Conservation (phyloP, 352 stramenopile genomes). For the Phytophthora pistaciae region DNA sequence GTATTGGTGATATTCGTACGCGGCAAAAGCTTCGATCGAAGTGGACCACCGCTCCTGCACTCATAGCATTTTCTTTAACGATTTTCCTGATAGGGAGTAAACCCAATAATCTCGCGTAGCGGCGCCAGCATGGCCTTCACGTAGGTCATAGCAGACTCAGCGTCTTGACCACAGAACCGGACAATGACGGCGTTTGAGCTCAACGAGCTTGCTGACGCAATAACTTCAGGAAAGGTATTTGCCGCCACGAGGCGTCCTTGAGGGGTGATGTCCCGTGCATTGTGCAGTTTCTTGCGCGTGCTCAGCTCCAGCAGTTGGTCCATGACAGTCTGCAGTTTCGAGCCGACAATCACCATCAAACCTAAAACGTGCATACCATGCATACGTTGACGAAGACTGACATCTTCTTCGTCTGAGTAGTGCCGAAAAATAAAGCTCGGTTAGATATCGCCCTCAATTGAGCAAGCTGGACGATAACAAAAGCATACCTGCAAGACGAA, state of each 20-base stretch:
- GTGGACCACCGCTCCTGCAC: too few species aligned
- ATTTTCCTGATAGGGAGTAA: conserved; percentile 81
- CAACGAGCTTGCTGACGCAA: conserved; percentile 82
- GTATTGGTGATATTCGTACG: too few species aligned
- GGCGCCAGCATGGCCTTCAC: conserved; percentile 68
- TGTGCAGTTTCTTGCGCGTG: conserved; percentile 79
- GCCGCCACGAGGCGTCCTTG: conserved; percentile 65
- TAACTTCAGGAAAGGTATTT: conserved; percentile 59
- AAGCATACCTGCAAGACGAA: conserved; percentile 62
- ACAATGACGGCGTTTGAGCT: conserved; percentile 68
- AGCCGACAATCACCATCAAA: conserved; percentile 71
- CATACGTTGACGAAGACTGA: conserved; percentile 79
- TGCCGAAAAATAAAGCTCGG: not conserved
- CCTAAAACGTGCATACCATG: conserved; percentile 78
- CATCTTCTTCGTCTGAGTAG: conserved; percentile 68
- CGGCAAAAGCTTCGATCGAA: too few species aligned
- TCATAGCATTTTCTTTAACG: conserved; percentile 40
- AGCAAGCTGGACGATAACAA: too few species aligned
- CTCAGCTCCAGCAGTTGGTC: conserved; percentile 69
- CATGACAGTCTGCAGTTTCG: conserved; percentile 60
- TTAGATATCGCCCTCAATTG: not conserved
- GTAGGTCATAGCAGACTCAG: conserved; percentile 69
- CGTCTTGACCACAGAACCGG: conserved; percentile 72
- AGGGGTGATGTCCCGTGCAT: conserved; percentile 74
- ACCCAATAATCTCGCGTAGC: conserved; percentile 64